Conservation (phyloP, 2,329 filamentous ascomycete species). For the Cladosporium austrohemisphaericum region DNA sequence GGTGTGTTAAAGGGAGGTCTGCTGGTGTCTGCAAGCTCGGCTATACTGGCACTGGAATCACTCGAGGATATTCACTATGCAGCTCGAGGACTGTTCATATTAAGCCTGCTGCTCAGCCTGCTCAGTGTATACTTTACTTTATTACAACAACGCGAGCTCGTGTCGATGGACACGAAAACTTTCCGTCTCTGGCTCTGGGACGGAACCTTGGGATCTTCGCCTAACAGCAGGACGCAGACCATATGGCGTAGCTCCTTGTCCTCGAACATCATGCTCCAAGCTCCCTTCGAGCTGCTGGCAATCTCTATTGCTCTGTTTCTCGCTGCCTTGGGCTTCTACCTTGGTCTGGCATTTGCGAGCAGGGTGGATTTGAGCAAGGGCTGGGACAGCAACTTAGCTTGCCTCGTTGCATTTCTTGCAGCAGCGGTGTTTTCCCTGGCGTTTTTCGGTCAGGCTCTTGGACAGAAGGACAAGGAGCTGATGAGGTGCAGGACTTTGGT, state of each 20-base stretch:
- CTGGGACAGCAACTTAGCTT: conserved; percentile 15
- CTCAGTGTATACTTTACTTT: conserved; percentile 20
- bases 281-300: conserved; percentile 17
- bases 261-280: conserved; percentile 16
- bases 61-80: conserved; percentile 16
- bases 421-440: conserved; percentile 16
- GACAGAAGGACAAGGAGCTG: conserved; percentile 17
- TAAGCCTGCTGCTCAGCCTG: conserved; percentile 18
- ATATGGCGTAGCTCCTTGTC: conserved; percentile 16
- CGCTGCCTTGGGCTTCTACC: conserved; percentile 14
- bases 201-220: background rate
- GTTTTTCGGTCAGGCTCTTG: conserved; percentile 15
- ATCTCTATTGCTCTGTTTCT: conserved; percentile 17
- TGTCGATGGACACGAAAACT: conserved; percentile 6
- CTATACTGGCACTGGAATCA: conserved; percentile 11
- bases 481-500: conserved; percentile 6
- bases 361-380: conserved; percentile 13
- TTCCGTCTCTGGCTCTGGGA: conserved; percentile 18
- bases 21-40: background rate
- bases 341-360: conserved; percentile 16
- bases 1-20: background rate
- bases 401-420: conserved; percentile 15
- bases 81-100: conserved; percentile 18
- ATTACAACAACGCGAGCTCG: conserved; percentile 17
- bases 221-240: background rate